Evolutionary conservation across 768 basidiomycete species (phyloP).

Genomic region (Lepiota venenata): DNA sequence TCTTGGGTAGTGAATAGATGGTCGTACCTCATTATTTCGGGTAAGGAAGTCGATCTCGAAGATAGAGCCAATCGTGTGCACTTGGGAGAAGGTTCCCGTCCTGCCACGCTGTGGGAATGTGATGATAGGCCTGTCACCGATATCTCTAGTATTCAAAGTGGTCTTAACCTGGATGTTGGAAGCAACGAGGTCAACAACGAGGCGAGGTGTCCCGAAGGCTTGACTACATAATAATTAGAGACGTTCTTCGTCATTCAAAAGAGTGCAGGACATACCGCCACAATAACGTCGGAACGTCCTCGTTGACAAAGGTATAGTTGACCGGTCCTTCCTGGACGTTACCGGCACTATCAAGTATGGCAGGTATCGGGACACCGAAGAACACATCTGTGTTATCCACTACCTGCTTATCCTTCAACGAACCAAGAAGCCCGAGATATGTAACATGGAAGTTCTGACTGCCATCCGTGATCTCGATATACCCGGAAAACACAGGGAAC

Average conservation of each 20-base stretch:
- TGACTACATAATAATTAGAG: neutral
- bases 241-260: neutral
- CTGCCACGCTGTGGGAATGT: conserved; percentile 33
- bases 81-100: conserved; percentile 35
- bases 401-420: conserved; percentile 43
- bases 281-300: conserved; percentile 35
- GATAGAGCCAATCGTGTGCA: conserved; percentile 44
- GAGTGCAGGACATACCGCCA: conserved; percentile 25
- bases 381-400: conserved; percentile 44
- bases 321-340: conserved; percentile 32
- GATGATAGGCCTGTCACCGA: conserved; percentile 26
- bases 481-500: conserved; percentile 57
- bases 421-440: conserved; percentile 38
- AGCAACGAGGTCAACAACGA: conserved; percentile 47
- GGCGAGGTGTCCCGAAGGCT: conserved; percentile 45
- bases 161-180: conserved; percentile 35
- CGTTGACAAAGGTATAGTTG: conserved; percentile 42
- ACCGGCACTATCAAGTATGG: conserved; percentile 34
- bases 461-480: conserved; percentile 38
- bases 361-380: conserved; percentile 41
- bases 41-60: conserved; percentile 42
- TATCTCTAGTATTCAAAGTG: conserved; percentile 31
- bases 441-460: conserved; percentile 34
- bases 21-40: conserved; percentile 40
- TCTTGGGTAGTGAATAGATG: neutral